Evolutionary conservation across 768 basidiomycete genomes (phyloP).

Genomic region (Royoungia palumana): DNA sequence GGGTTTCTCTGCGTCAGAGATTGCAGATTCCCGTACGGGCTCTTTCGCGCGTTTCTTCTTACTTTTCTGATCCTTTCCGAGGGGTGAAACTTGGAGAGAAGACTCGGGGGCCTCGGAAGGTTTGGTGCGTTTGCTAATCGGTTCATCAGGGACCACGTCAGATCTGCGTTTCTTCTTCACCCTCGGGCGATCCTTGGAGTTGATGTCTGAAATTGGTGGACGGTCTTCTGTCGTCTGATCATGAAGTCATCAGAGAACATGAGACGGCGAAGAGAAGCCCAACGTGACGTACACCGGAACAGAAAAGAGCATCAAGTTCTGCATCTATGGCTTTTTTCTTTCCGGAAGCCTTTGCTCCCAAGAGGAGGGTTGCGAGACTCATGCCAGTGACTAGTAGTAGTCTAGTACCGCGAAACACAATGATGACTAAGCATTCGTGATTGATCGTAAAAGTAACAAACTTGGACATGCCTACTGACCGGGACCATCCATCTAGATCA

Average conservation of each 20-base stretch:
- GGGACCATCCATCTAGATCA: too few species aligned
- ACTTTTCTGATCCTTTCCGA: slow-evolving; percentile 13
- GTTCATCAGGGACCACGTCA: slow-evolving; percentile 12
- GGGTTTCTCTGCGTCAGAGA: not conserved
- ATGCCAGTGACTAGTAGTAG: too few species aligned
- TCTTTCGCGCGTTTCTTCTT: slow-evolving; percentile 5
- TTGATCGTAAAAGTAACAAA: too few species aligned
- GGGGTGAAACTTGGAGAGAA: slow-evolving; percentile 19
- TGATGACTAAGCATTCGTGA: slow-evolving; percentile 17
- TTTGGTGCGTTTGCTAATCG: slow-evolving; percentile 18
- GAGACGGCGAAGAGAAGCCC: slow-evolving; percentile 6
- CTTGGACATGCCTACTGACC: too few species aligned
- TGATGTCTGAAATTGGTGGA: not conserved
- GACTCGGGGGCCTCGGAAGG: slow-evolving; percentile 2
- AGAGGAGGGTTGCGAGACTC: slow-evolving; percentile 56
- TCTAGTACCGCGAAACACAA: too few species aligned
- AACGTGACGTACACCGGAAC: slow-evolving; percentile 43
- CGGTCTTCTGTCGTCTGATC: slow-evolving; percentile 6
- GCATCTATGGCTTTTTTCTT: slow-evolving; percentile 46
- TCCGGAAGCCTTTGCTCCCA: slow-evolving; percentile 32
- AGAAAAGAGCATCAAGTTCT: slow-evolving; percentile 64
- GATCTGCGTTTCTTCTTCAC: slow-evolving; percentile 13
- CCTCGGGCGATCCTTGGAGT: slow-evolving; percentile 5
- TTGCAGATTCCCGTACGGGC: not conserved
- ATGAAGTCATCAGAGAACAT: slow-evolving; percentile 6